Percentiles rank a stretch among this genome's conserved stretches.
Conservation (phyloP, 1,284 basidiomycete genomes). For the Papiliotrema nemorosa region DNA sequence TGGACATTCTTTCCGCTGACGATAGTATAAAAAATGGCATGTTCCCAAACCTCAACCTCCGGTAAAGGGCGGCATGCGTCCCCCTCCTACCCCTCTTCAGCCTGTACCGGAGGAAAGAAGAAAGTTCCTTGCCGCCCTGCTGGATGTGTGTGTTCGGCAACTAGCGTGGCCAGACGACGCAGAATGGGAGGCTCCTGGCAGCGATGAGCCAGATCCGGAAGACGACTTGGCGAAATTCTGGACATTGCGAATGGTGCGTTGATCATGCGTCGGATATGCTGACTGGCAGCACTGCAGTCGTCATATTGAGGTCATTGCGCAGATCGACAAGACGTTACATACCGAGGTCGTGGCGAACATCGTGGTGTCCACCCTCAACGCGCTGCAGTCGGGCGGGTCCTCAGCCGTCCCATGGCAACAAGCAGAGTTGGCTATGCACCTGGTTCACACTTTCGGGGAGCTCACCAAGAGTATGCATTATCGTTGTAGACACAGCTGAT, state of each 20-base stretch:
- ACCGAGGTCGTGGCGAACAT: constrained; percentile 49
- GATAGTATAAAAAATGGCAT: constrained; percentile 27
- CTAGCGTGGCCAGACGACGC: constrained; percentile 58
- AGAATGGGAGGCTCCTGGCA: constrained; percentile 79
- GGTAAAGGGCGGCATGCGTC: constrained; percentile 18
- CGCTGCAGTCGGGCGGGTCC: constrained; percentile 34
- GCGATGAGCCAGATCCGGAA: constrained; percentile 76
- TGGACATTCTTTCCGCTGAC: not conserved
- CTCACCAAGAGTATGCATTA: constrained; percentile 55
- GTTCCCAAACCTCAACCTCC: constrained; percentile 13
- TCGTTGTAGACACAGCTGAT: constrained; percentile 6
- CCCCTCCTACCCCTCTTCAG: constrained; percentile 17
- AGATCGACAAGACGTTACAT: constrained; percentile 58
- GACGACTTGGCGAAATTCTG: constrained; percentile 85
- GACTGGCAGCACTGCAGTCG: constrained; percentile 51
- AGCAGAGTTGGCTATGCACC: constrained; percentile 85
- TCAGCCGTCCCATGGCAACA: constrained; percentile 78
- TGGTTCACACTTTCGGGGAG: constrained; percentile 92
- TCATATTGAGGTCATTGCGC: constrained; percentile 91
- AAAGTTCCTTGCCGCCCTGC: constrained; percentile 72
- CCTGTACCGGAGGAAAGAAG: constrained; percentile 63
- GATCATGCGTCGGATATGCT: not conserved
- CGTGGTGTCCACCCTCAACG: constrained; percentile 41
- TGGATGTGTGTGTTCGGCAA: constrained; percentile 79
- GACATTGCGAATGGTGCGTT: constrained; percentile 71